Percentiles rank a stretch among this genome's conserved stretches.
Evolutionary conservation across 2,329 filamentous ascomycete species (phyloP).

Genomic region (Fusarium virguliforme): DNA sequence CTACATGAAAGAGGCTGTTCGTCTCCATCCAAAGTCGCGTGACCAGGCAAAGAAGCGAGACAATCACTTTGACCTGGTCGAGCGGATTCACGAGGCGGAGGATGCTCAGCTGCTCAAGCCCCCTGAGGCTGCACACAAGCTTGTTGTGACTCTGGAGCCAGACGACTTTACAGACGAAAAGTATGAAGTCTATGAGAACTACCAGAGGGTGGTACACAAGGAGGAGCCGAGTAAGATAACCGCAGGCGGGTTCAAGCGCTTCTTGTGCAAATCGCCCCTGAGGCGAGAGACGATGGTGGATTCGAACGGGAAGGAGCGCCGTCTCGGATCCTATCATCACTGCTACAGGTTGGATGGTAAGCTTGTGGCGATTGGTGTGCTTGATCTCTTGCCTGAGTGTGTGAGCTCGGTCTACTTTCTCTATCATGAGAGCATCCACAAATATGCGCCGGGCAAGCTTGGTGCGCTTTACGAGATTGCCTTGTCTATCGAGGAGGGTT

Average conservation of each 20-base stretch:
- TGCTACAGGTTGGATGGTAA: conserved; percentile 85
- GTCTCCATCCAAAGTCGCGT: conserved; percentile 77
- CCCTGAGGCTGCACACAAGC: conserved; percentile 76
- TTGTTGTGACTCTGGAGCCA: conserved; percentile 79
- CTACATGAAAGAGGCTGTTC: conserved; percentile 76
- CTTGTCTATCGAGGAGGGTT: conserved; percentile 77
- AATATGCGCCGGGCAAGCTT: conserved; percentile 81
- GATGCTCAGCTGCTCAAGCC: conserved; percentile 67
- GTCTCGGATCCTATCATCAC: conserved; percentile 83
- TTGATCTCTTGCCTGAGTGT: conserved; percentile 82
- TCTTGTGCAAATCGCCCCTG: conserved; percentile 82
- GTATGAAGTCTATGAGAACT: conserved; percentile 80
- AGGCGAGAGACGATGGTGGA: conserved; percentile 61
- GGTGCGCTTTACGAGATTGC: conserved; percentile 82
- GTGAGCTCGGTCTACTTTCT: conserved; percentile 89
- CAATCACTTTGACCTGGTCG: conserved; percentile 77
- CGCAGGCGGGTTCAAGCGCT: conserved; percentile 75
- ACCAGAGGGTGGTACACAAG: conserved; percentile 81
- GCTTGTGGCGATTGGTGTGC: conserved; percentile 81
- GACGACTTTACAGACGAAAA: conserved; percentile 84
- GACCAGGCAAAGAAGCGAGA: conserved; percentile 75
- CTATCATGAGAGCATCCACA: conserved; percentile 82
- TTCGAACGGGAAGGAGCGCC: conserved; percentile 67
- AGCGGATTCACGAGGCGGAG: conserved; percentile 81
- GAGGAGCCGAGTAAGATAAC: conserved; percentile 75